Base-by-base conservation (phyloP, 345 rosid genomes). In the Aquilaria yunnanensis region DNA sequence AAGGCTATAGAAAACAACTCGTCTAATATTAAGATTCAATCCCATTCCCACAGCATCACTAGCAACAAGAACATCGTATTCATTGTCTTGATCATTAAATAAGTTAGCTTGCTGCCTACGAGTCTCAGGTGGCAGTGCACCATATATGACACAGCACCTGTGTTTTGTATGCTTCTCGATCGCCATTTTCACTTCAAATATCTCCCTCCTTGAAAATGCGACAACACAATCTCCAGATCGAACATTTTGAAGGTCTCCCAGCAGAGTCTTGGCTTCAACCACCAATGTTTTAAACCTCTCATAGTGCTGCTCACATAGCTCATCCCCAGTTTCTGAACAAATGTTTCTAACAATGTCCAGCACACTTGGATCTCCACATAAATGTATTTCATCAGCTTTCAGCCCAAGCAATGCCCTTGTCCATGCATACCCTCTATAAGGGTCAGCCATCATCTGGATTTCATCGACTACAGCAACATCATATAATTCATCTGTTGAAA, bases 21-120 rank as follows among this genome's bases (percentile, higher is more conserved):
- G 75, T 77, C 97, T 78, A 59, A 93, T 93, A 71, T 90, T 90
- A 51, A 90, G 96, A 75, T 93, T 93, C 79, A 93, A 75, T 33
- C 98, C 97, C 98, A 86, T 90, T 54, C 98, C 97, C 52, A 93
- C 94, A 0, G 98, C 97, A 80, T 93, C 98, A 47, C 98, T 93
- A 4, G 98, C 97, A 67, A 93, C 96, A 69, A 90, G 77, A 74
- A 93, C 97, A 83, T 90, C 97, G 63, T 77, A 93, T 72, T 89
- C 96, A 57, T 81, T 92, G 62, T 81, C 93, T 78, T 81, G 92
- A 76, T 81, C 90, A 59, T 92, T 90, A 73, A 93, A 93, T 78
- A 90, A 73, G 71, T 60, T 90, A 16, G 97, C 98, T 66, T 93
- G 98, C 77, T 87, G 97, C 59, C 96, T 81, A 50, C 96, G 90